Evolutionary conservation across 331 rosid species (phyloP).

Genomic region (Arachis monticola): DNA sequence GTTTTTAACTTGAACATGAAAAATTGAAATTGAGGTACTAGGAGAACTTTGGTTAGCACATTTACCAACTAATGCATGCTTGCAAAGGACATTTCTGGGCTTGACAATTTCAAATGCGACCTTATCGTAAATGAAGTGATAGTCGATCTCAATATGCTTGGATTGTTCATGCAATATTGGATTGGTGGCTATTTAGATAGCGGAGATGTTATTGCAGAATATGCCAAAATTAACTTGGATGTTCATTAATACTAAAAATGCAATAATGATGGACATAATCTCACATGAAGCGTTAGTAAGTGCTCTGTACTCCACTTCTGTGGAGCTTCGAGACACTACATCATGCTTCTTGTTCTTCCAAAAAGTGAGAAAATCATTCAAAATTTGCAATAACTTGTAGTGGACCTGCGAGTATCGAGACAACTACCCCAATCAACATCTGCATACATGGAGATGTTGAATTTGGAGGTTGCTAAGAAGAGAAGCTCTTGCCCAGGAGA

Average conservation of each 20-base stretch:
- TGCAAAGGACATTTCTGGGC: too few species aligned
- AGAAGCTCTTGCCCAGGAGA: background rate
- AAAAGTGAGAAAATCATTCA: too few species aligned
- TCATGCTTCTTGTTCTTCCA: background rate
- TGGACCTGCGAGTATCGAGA: background rate
- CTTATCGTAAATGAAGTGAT: background rate
- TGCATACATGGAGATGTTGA: background rate
- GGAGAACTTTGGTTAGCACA: too few species aligned
- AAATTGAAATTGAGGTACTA: too few species aligned
- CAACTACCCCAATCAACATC: background rate
- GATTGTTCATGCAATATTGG: background rate
- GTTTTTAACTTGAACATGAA: too few species aligned
- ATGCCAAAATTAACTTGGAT: too few species aligned
- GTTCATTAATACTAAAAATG: too few species aligned
- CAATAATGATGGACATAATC: background rate
- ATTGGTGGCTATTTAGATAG: background rate
- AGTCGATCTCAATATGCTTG: background rate
- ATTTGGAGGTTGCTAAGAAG: background rate
- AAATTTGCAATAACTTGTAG: background rate
- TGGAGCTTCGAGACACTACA: background rate
- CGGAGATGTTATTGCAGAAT: background rate
- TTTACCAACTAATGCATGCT: background rate
- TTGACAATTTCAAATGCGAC: background rate
- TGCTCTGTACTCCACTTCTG: background rate
- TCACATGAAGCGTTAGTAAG: background rate